Evolutionary conservation across 441 rosid genomes (phyloP).

Genomic region (Pelargonium cotyledonis): DNA sequence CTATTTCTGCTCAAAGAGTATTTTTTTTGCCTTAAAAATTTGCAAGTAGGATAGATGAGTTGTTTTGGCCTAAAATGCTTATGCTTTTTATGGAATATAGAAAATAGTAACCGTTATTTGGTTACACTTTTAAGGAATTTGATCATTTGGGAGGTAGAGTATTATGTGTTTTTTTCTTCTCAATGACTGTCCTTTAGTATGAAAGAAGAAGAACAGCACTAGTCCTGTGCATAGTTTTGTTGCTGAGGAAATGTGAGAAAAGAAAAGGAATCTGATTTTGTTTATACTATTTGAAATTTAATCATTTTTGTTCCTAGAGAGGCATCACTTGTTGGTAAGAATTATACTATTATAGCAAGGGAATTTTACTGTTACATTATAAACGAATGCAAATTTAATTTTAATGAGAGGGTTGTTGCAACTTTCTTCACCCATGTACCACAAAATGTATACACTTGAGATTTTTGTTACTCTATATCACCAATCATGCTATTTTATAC

Average conservation of each 20-base stretch:
- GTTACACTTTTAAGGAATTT: neutral
- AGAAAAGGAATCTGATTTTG: neutral
- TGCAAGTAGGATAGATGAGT: neutral
- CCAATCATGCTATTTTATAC: neutral
- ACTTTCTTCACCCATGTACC: neutral
- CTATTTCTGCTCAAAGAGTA: neutral
- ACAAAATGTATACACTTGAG: neutral
- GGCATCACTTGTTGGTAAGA: neutral
- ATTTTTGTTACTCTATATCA: neutral
- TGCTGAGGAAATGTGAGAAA: neutral
- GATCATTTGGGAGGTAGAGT: slow-evolving; percentile 4
- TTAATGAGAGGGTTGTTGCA: neutral
- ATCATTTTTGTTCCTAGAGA: neutral
- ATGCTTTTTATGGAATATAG: neutral
- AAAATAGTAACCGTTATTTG: neutral
- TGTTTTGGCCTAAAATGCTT: neutral
- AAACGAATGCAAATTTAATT: neutral
- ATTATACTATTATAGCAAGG: too few species aligned
- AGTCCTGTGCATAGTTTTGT: neutral
- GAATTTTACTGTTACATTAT: neutral
- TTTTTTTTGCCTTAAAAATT: neutral
- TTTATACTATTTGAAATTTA: neutral
- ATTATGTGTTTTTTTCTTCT: neutral
- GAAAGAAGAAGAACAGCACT: too few species aligned
- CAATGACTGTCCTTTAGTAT: too few species aligned